Base-by-base conservation (phyloP, 2,329 filamentous ascomycete species). In the Aspergillus versicolor region DNA sequence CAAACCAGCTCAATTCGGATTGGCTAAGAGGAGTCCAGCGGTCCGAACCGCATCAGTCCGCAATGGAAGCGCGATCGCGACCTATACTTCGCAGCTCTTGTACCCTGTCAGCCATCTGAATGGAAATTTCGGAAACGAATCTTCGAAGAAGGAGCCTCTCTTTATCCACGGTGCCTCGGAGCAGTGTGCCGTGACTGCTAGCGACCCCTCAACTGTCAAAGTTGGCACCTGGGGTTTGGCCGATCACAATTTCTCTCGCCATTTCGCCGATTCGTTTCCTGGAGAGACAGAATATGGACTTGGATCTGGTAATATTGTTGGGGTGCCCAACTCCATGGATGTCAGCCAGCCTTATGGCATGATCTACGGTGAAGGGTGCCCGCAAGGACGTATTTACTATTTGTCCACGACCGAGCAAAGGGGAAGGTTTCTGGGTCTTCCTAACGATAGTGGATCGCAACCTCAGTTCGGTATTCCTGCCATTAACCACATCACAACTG, bases 101-200 rank as follows among this genome's bases (percentile, higher is more conserved):
- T 91, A 89, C 64, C 85, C 88, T 6, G 82, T 96, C 55, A 93
- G 89, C 59, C 87, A 91, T 64, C 74, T 97, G 1, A 88, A 96
- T 70, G 92, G 88, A 2, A 83, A 84, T 0, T 97, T 95, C 66
- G 83, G 85, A 13, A 83, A 83, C 43, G 85, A 85, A 3, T 66
- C 79, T 48, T 81, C 82, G 59, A 93, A 91, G 72, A 91, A 88
- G 62, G 79, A 87, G 7, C 89, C 92, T 6, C 83, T 86, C 12
- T 90, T 93, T 61, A 86, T 97, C 38, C 92, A 97, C 73, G 93
- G 91, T 13, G 86, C 90, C 13, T 84, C 89, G 43, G 90, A 94
- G 66, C 80, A 90, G 52, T 91, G 91, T 2, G 81, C 88, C 43
- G 89, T 86, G n/a, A 91, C 89, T 24, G 82, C 85, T 45, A 96